These are phyloP conservation scores for Haplographium delicatum DNA, from an alignment of 495 filamentous ascomycete species.

Conservation along the genomic window DNA sequence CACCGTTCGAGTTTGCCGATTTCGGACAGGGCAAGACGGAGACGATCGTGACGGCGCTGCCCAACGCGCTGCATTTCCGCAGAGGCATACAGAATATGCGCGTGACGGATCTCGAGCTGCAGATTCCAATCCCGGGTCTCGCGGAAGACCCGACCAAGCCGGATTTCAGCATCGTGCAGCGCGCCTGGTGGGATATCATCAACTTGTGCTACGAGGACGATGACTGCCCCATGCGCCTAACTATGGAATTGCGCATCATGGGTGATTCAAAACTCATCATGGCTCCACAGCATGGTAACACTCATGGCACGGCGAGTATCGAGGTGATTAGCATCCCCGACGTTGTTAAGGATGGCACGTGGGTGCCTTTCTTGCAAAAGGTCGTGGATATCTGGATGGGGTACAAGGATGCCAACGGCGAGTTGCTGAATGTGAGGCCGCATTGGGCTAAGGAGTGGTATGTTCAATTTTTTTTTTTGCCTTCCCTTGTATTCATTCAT, in stretches of 20 bases:
- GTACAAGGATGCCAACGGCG: constrained; percentile 30
- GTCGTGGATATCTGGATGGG: constrained; percentile 43
- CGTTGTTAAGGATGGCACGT: constrained; percentile 37
- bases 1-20: constrained; percentile 30
- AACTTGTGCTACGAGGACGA: constrained; percentile 37
- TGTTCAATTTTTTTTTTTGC: constrained; percentile 3
- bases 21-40: background rate
- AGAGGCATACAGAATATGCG: constrained; percentile 49
- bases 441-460: constrained; percentile 55
- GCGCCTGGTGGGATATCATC: constrained; percentile 51
- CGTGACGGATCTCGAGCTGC: constrained; percentile 45
- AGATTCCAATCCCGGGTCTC: constrained; percentile 40
- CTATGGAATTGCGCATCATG: constrained; percentile 50
- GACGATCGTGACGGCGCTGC: constrained; percentile 38
- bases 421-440: constrained; percentile 36
- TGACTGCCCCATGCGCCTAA: constrained; percentile 42
- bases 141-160: constrained; percentile 30
- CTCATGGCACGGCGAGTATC: constrained; percentile 42
- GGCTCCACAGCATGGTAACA: constrained; percentile 46
- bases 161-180: constrained; percentile 38
- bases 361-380: constrained; percentile 40
- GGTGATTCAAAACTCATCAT: constrained; percentile 43
- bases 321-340: constrained; percentile 43
- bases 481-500: background rate
- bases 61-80: constrained; percentile 48